A percentile compares a stretch with the other conserved stretches of the same genome.
phyloP scores from a whole-genome alignment of 805 yeast genomes.

The Saccharomycopsis sp. region DNA sequence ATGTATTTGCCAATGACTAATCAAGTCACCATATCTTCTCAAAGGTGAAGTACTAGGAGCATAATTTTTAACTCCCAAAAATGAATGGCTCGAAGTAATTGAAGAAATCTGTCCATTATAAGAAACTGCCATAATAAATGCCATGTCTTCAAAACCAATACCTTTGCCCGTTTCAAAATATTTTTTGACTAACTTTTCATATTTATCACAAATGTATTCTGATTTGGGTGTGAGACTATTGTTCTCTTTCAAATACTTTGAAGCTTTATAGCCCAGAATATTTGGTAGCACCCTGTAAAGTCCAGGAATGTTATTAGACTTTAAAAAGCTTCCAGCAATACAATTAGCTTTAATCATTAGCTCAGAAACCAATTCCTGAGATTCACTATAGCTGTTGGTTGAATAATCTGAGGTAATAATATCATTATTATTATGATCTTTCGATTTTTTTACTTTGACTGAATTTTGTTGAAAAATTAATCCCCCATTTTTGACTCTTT shows the following conservation, averaged over 20 bases:
- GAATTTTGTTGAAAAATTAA: constrained; percentile 17
- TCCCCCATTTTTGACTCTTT: constrained; percentile 31
- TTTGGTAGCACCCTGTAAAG: constrained; percentile 31
- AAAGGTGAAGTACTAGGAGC: constrained; percentile 83
- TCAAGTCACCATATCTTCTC: constrained; percentile 69
- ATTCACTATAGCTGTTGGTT: constrained; percentile 23
- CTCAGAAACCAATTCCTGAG: constrained; percentile 67
- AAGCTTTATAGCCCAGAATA: constrained; percentile 21
- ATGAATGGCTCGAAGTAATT: constrained; percentile 45
- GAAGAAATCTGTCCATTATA: too few species aligned
- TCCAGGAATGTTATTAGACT: constrained; percentile 36
- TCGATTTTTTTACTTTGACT: constrained; percentile 15
- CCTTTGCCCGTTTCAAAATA: background rate
- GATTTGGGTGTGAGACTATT: background rate
- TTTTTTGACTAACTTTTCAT: too few species aligned
- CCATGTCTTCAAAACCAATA: background rate
- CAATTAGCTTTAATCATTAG: constrained; percentile 73
- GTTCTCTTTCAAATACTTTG: background rate
- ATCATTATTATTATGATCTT: constrained; percentile 20
- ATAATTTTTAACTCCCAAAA: constrained; percentile 54
- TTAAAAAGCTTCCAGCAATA: constrained; percentile 41
- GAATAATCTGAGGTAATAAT: too few species aligned
- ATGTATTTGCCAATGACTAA: constrained; percentile 72
- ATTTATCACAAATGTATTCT: background rate
- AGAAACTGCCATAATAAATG: constrained; percentile 30